Evolutionary conservation across 2,329 filamentous ascomycete genomes (phyloP).

Genomic region (Cercospora nicotianae): DNA sequence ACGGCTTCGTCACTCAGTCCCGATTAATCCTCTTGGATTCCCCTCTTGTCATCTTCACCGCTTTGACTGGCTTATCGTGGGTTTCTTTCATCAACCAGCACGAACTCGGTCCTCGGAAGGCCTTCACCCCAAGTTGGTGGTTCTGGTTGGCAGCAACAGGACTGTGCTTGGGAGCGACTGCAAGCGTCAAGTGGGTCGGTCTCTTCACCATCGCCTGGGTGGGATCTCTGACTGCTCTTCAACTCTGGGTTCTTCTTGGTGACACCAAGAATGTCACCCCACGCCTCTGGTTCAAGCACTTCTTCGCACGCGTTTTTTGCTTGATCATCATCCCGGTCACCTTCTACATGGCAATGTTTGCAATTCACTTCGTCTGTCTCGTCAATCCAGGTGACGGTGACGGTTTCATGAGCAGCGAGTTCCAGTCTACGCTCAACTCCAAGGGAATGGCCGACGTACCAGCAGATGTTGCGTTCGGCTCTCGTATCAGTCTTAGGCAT

Average conservation of each 20-base stretch:
- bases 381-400: slow-evolving; percentile 95
- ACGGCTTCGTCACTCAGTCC: slow-evolving; percentile 91
- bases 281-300: slow-evolving; percentile 88
- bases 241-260: slow-evolving; percentile 92
- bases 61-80: slow-evolving; percentile 86
- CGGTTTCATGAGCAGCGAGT: slow-evolving; percentile 99
- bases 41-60: slow-evolving; percentile 88
- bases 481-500: slow-evolving; percentile 81
- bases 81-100: slow-evolving; percentile 95
- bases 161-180: slow-evolving; percentile 81
- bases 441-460: slow-evolving; percentile 96
- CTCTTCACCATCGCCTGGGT: slow-evolving; percentile 99
- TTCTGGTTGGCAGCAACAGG: slow-evolving; percentile 92
- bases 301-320: slow-evolving; percentile 87
- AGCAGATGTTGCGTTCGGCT: slow-evolving; percentile 87
- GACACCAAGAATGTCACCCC: slow-evolving; percentile 80
- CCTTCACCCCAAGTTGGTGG: slow-evolving; percentile 92
- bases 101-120: slow-evolving; percentile 83
- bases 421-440: slow-evolving; percentile 94
- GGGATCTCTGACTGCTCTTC: slow-evolving; percentile 81
- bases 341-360: slow-evolving; percentile 97
- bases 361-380: slow-evolving; percentile 90
- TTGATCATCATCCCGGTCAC: slow-evolving; percentile 82
- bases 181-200: slow-evolving; percentile 98
- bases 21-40: slow-evolving; percentile 95